Evolutionary conservation across 345 rosid genomes (phyloP).

Genomic region (Dimocarpus longan): DNA sequence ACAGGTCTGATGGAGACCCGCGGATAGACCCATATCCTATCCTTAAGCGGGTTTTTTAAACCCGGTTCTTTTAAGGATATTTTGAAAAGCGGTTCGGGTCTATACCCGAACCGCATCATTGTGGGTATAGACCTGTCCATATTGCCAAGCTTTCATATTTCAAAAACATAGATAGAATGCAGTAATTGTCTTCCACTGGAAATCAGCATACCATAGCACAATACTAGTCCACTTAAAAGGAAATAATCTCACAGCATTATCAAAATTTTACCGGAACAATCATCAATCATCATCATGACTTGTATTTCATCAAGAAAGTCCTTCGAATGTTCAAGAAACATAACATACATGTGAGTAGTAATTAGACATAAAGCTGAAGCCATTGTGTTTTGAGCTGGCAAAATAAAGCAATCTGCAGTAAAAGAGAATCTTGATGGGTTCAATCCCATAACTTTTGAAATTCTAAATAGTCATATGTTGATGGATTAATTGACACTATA

Average conservation of each 20-base stretch:
- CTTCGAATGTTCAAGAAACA: background rate
- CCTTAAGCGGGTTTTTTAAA: too few relatives aligned
- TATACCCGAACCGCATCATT: too few relatives aligned
- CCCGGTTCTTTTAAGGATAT: too few relatives aligned
- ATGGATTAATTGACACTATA: constrained; percentile 17
- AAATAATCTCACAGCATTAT: background rate
- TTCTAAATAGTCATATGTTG: background rate
- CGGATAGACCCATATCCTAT: too few relatives aligned
- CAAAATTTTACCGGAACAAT: background rate
- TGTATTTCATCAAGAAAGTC: background rate
- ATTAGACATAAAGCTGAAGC: background rate
- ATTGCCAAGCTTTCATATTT: too few relatives aligned
- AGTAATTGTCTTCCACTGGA: too few relatives aligned
- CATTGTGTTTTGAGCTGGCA: background rate
- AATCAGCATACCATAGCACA: too few relatives aligned
- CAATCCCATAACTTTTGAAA: background rate
- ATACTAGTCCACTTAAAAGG: background rate
- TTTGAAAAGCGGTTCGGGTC: too few relatives aligned
- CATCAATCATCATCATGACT: background rate
- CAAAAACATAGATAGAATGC: too few relatives aligned
- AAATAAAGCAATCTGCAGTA: constrained; percentile 9
- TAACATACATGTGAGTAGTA: background rate
- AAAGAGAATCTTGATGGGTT: background rate
- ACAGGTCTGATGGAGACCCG: too few relatives aligned
- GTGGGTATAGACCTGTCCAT: too few relatives aligned